These are phyloP conservation scores for Auriscalpium vulgare DNA, from an alignment of 768 basidiomycete genomes.

Conservation along the genomic window DNA sequence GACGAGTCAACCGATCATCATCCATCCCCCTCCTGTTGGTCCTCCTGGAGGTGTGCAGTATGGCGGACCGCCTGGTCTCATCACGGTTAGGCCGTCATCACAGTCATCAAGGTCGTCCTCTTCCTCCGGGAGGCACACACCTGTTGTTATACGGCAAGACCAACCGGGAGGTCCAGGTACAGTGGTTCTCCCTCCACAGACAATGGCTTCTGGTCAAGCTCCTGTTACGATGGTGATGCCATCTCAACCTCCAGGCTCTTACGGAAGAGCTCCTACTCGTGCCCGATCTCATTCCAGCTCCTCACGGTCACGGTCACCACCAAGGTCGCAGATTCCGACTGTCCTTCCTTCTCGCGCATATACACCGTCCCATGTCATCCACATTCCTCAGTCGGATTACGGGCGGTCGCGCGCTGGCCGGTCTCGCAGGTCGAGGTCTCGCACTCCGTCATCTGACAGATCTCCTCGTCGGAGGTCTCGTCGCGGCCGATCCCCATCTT, in stretches of 20 bases:
- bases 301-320: background rate
- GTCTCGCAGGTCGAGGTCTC: too few species aligned
- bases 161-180: background rate
- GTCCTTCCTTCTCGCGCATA: background rate
- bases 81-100: background rate
- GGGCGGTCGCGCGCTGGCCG: too few species aligned
- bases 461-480: too few species aligned
- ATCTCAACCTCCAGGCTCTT: background rate
- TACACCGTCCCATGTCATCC: background rate
- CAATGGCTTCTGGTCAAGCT: background rate
- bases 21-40: background rate
- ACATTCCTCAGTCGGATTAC: background rate
- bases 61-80: background rate
- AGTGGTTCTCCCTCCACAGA: background rate
- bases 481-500: too few species aligned
- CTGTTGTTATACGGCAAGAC: background rate
- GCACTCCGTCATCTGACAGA: too few species aligned
- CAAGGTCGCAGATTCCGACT: background rate
- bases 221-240: background rate
- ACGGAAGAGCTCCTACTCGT: background rate
- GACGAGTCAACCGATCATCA: background rate
- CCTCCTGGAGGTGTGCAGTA: background rate
- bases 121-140: background rate
- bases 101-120: background rate
- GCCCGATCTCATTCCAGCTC: background rate